Evolutionary conservation across 2,329 filamentous ascomycete species (phyloP).

Genomic region (Podosphaera fusca): DNA sequence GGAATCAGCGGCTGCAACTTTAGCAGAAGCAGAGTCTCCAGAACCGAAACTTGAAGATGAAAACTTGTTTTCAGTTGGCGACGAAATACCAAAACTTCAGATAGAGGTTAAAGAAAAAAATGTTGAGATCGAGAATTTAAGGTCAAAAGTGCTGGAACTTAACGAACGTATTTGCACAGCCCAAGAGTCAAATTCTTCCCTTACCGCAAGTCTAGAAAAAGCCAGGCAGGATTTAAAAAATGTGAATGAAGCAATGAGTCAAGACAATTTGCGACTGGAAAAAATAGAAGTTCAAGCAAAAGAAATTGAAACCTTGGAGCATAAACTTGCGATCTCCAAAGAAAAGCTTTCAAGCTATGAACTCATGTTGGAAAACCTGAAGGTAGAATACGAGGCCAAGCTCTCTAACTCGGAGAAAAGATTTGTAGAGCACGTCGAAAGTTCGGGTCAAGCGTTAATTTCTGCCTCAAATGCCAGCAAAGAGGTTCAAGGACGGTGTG

Average conservation of each 20-base stretch:
- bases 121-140: slow-evolving; percentile 47
- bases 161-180: slow-evolving; percentile 47
- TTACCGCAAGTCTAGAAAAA: slow-evolving; percentile 25
- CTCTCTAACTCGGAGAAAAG: slow-evolving; percentile 6
- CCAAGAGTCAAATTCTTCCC: slow-evolving; percentile 44
- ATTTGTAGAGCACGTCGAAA: background rate
- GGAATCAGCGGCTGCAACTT: background rate
- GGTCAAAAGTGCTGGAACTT: slow-evolving; percentile 41
- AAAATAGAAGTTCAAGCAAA: slow-evolving; percentile 10
- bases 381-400: slow-evolving; percentile 9
- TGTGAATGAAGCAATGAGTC: slow-evolving; percentile 37
- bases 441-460: background rate
- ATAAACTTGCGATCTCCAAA: slow-evolving; percentile 11
- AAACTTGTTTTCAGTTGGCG: slow-evolving; percentile 83
- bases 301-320: slow-evolving; percentile 11
- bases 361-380: slow-evolving; percentile 7
- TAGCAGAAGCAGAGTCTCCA: background rate
- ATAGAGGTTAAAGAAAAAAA: slow-evolving; percentile 46
- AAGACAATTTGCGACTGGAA: slow-evolving; percentile 7
- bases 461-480: background rate
- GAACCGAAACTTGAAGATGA: slow-evolving; percentile 20
- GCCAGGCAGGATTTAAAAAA: slow-evolving; percentile 34
- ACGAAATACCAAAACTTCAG: slow-evolving; percentile 64
- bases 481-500: background rate
- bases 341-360: slow-evolving; percentile 9